A percentile compares a stretch with the other conserved stretches of the same genome.
Evolutionary conservation across 2,329 filamentous ascomycete species (phyloP).

Genomic region (Amauroascus niger): DNA sequence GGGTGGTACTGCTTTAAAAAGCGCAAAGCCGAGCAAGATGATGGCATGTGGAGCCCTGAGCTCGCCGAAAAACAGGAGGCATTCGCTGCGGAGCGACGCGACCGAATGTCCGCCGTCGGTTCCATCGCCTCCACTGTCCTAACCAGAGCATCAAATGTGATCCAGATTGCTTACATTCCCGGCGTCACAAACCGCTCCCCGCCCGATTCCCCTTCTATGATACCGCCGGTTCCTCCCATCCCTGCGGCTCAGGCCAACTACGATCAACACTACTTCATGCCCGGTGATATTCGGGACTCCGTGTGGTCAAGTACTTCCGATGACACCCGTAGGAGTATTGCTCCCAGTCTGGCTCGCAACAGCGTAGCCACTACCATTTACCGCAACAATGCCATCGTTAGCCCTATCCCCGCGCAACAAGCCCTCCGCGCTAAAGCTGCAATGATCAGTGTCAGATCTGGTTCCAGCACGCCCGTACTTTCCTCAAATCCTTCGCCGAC

Average conservation of each 20-base stretch:
- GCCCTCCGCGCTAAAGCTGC: constrained; percentile 81
- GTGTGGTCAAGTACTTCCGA: constrained; percentile 72
- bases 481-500: constrained; percentile 24
- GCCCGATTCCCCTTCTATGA: constrained; percentile 69
- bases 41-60: constrained; percentile 35
- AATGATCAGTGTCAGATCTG: constrained; percentile 82
- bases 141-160: constrained; percentile 94
- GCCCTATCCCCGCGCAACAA: constrained; percentile 67
- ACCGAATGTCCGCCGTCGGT: constrained; percentile 69
- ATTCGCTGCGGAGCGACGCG: constrained; percentile 47
- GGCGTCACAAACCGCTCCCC: constrained; percentile 88
- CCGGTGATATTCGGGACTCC: constrained; percentile 79
- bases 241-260: constrained; percentile 51
- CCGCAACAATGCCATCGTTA: constrained; percentile 79
- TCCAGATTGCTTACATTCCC: constrained; percentile 97
- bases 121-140: constrained; percentile 93
- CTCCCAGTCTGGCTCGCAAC: constrained; percentile 39
- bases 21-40: constrained; percentile 52
- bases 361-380: constrained; percentile 92
- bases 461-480: constrained; percentile 41
- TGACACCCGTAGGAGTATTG: constrained; percentile 42
- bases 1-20: constrained; percentile 84
- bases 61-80: constrained; percentile 49
- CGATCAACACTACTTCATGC: constrained; percentile 82
- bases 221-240: constrained; percentile 89